Evolutionary conservation across 139 green algal species (phyloP).

Genomic region (Picochlorum sp.): DNA sequence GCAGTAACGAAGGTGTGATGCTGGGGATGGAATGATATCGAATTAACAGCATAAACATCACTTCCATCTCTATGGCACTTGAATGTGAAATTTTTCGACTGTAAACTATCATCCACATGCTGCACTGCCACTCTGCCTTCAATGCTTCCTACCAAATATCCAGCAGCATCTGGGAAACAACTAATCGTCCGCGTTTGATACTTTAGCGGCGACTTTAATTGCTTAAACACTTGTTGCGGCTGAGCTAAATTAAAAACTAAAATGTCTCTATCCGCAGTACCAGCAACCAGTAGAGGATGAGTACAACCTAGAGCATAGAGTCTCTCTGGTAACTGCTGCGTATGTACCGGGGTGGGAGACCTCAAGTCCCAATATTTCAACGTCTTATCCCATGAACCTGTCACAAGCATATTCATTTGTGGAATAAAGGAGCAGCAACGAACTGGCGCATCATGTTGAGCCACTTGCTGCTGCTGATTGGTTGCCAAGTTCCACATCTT

Average conservation of each 20-base stretch:
- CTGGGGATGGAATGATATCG: constrained; percentile 82
- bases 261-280: constrained; percentile 58
- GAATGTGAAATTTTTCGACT: constrained; percentile 86
- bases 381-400: constrained; percentile 59
- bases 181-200: constrained; percentile 88
- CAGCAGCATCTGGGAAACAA: constrained; percentile 78
- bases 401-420: constrained; percentile 66
- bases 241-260: constrained; percentile 62
- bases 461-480: constrained; percentile 69
- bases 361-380: constrained; percentile 70
- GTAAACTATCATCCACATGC: constrained; percentile 76
- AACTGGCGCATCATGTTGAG: constrained; percentile 77
- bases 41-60: constrained; percentile 95
- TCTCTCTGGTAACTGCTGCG: constrained; percentile 70
- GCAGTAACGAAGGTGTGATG: constrained; percentile 87
- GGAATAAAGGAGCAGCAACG: constrained; percentile 51
- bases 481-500: constrained; percentile 89
- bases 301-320: constrained; percentile 77
- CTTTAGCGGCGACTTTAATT: constrained; percentile 83
- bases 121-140: constrained; percentile 94
- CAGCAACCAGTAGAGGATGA: constrained; percentile 58
- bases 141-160: constrained; percentile 85
- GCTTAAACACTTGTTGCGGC: constrained; percentile 67
- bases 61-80: constrained; percentile 79
- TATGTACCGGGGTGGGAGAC: constrained; percentile 47